Evolutionary conservation across 768 basidiomycete genomes (phyloP), one percentile per base, ranked within the genome.

Genomic region (Collybiopsis confluens): DNA sequence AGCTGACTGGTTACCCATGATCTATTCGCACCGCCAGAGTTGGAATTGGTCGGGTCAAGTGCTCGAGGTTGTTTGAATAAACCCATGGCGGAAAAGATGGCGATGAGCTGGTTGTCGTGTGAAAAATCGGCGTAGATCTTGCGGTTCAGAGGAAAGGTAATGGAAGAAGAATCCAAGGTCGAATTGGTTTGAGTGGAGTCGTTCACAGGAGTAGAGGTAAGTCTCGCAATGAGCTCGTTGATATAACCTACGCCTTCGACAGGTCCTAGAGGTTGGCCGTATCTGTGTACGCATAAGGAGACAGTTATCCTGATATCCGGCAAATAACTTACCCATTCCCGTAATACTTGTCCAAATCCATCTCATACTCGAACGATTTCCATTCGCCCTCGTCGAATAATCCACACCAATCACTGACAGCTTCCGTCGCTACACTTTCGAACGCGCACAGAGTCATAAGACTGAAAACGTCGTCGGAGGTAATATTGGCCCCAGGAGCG

Each of bases 241-340:
- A 90, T 74, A 64, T 89, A 96, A 6, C 92, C 93, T 3, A 93
- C 85, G 28, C 91, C 90, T 64, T 90, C 88, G 6, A 91, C 82
- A 4, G 73, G 84, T 1, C 91, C 90, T 1, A 92, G 72, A 2
- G 65, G 59, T 56, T 83, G 81, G 3, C 90, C 90, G 55, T 89
- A 79, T 18, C 87, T 88, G 55, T 13, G 16, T n/a, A n/a, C 60
- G 55, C 88, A 90, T 15, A 51, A 43, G 63, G 93, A 48, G 61
- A 77, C 77, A 72, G 95, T 92, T 4, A 83, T 78, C 21, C 79
- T 94, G 81, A 51, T 85, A 69, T 23, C 73, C 84, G 10, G 81
- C 79, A 66, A 95, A 15, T 26, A 20, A 62, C 80, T 20, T 54
- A 87, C 83, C 89, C 89, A 11, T 84, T 89, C 27, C 74, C 73